These are phyloP conservation scores for Erigeron canadensis DNA, from an alignment of 129 eudicot species.

Conservation along the genomic window DNA sequence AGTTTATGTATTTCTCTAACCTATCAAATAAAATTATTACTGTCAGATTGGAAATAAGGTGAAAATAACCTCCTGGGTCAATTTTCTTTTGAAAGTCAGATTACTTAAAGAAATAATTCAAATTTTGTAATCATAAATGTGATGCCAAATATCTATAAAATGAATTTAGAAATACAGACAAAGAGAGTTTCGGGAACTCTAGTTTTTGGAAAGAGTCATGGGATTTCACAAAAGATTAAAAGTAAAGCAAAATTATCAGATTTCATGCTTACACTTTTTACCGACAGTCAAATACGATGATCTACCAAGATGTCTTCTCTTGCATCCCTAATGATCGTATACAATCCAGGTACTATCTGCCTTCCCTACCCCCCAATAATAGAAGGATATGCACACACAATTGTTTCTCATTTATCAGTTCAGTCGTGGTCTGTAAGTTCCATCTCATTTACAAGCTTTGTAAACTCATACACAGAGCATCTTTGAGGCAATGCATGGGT, in stretches of 20 bases:
- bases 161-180: not conserved
- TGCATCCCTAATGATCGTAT: constrained; percentile 93
- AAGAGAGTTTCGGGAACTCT: not conserved
- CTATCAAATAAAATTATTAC: not conserved
- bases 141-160: not conserved
- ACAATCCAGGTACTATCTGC: constrained; percentile 68
- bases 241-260: not conserved
- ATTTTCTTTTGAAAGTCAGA: not conserved
- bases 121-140: not conserved
- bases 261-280: constrained; percentile 21
- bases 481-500: constrained; percentile 78
- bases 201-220: no score
- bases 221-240: no score
- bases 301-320: constrained; percentile 94
- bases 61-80: not conserved
- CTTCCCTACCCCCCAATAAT: no score
- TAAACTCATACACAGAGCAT: constrained; percentile 43
- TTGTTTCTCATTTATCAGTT: not conserved
- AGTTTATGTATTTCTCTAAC: no score
- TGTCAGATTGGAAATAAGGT: not conserved
- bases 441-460: not conserved
- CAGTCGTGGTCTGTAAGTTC: not conserved
- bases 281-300: constrained; percentile 86
- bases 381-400: no score
- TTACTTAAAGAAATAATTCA: not conserved